Conservation (phyloP, 2,329 filamentous ascomycete species). For the Incumbomyces lentus region DNA sequence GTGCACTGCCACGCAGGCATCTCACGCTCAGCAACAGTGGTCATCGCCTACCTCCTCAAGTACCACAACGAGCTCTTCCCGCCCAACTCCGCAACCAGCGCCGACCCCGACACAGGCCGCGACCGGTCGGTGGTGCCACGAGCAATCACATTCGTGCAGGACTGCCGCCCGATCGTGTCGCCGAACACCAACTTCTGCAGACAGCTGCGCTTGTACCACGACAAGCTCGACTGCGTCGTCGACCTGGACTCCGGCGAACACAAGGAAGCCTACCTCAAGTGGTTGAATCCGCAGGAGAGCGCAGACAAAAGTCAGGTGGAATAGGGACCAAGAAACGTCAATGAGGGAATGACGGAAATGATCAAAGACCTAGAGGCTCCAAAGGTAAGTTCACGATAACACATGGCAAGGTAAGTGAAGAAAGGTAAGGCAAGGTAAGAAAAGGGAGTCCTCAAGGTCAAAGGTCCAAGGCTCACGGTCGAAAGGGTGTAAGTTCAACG, state of each 20-base stretch:
- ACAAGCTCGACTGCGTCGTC: not conserved
- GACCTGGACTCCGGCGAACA: not conserved
- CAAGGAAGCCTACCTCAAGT: not conserved
- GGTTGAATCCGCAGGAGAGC: too few relatives aligned
- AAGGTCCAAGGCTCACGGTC: too few relatives aligned
- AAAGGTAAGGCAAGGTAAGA: too few relatives aligned
- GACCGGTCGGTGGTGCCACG: not conserved
- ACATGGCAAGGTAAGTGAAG: too few relatives aligned
- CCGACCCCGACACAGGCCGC: not conserved
- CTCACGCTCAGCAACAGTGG: conserved; percentile 15
- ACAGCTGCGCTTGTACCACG: not conserved
- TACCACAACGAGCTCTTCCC: conserved; percentile 1
- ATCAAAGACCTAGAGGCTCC: too few relatives aligned
- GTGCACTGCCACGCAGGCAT: conserved; percentile 17
- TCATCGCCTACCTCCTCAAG: conserved; percentile 11
- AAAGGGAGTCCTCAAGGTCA: too few relatives aligned
- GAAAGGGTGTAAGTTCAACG: too few relatives aligned
- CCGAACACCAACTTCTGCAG: not conserved
- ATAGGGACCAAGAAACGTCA: too few relatives aligned
- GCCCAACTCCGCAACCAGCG: not conserved
- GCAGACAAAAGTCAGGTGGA: too few relatives aligned
- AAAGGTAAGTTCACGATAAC: too few relatives aligned
- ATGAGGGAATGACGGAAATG: too few relatives aligned
- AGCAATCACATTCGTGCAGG: not conserved
- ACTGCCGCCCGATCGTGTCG: not conserved